phyloP scores from a whole-genome alignment of 768 basidiomycete genomes.

The Podaxis rugospora region DNA sequence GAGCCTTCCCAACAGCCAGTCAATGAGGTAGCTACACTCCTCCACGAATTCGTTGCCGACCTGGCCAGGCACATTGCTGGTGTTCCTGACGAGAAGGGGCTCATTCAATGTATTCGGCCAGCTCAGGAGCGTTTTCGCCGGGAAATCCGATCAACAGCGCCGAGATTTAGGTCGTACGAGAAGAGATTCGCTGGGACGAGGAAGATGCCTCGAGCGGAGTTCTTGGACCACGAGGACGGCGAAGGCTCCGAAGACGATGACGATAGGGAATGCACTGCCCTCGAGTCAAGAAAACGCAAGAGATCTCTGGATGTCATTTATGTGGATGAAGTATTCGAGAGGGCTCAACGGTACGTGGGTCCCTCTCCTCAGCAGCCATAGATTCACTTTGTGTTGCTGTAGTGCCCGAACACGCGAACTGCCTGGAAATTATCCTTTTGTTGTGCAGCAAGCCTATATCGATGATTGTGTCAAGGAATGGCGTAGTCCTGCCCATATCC shows the following conservation, averaged over 20 bases:
- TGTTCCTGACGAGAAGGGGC: constrained; percentile 44
- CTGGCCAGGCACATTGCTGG: constrained; percentile 46
- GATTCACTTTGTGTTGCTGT: constrained; percentile 12
- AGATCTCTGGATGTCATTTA: constrained; percentile 10
- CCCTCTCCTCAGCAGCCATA: not conserved
- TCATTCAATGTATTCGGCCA: constrained; percentile 54
- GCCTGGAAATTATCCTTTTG: constrained; percentile 62
- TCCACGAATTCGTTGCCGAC: constrained; percentile 45
- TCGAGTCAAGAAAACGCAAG: not conserved
- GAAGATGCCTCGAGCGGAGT: not conserved
- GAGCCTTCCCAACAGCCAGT: constrained; percentile 53
- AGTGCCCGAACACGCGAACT: constrained; percentile 65
- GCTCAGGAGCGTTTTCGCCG: constrained; percentile 42
- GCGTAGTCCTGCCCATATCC: constrained; percentile 39
- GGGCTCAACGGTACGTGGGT: constrained; percentile 13
- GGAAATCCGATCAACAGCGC: constrained; percentile 32
- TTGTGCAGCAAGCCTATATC: constrained; percentile 52
- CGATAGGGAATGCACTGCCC: not conserved
- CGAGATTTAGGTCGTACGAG: constrained; percentile 10
- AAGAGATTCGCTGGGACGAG: not conserved
- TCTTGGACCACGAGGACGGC: constrained; percentile 18
- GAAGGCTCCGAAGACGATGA: constrained; percentile 11
- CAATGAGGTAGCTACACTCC: constrained; percentile 46
- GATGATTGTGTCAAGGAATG: constrained; percentile 40
- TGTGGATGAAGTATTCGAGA: constrained; percentile 22